Base-by-base conservation (phyloP, 139 green algal genomes). In the Closterium sp. region DNA sequence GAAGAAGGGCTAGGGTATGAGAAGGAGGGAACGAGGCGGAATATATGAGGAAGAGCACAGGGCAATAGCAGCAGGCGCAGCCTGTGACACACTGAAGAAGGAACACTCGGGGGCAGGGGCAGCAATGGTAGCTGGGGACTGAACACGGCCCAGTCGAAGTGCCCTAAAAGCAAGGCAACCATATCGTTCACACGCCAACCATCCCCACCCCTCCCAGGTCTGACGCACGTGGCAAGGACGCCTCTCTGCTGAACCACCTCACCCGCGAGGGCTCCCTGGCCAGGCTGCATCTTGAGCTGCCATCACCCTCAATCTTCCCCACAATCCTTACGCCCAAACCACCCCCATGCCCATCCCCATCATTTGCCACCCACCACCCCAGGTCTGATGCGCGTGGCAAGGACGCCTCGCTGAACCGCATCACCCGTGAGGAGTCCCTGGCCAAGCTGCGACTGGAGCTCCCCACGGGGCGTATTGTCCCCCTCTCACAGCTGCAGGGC, bases 361-460 rank as follows among this genome's bases (percentile, higher is more conserved):
- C 83, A 25, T 2, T 86, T 86, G 0, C 8, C 81, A 34, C 1
- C 7, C n/a, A 21, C 30, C 83, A 34, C n/a, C 1, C 8, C n/a
- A 91, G 88, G 88, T 91, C 88, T 9, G 89, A 91, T 10, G 34
- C 38, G 0, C 34, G 89, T 4, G 34, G 43, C 16, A 83, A 89
- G 30, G 34, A 89, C 28, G 84, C 84, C 12, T 91, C 89, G 0
- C 33, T 89, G 31, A 83, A 83, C 19, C 23, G n/a, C 34, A 43
- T 91, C 3, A 43, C 35, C 0, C 89, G 89, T 2, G 89, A 91
- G 16, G 89, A 91, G 89, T 30, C 23, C 28, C 69, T 91, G 66
- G 84, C 33, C 16, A 90, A 33, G 35, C 36, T 91, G 31, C 66
- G 89, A 2, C 33, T 93, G n/a, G 91, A 93, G 38, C 38, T 93